phyloP scores from a whole-genome alignment of 2,329 filamentous ascomycete species.

The Claviceps digitariae region DNA sequence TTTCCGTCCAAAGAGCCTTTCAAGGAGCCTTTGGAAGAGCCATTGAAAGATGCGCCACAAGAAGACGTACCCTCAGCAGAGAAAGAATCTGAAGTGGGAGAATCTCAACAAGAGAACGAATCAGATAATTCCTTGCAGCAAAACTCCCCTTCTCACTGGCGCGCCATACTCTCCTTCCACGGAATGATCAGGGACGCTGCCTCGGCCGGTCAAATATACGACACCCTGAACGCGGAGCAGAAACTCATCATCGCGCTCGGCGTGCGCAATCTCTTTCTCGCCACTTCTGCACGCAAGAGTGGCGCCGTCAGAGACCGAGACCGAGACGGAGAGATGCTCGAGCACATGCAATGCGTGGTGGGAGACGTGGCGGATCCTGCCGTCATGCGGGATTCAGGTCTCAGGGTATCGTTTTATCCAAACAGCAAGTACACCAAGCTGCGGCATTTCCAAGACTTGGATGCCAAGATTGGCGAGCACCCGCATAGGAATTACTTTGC shows the following conservation, averaged over 20 bases:
- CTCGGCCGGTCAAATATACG: neutral
- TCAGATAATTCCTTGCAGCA: neutral
- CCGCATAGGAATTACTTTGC: constrained; percentile 3
- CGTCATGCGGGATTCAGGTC: neutral
- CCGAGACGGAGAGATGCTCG: constrained; percentile 3
- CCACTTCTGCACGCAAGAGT: neutral
- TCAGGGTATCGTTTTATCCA: constrained; percentile 5
- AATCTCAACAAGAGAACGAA: neutral
- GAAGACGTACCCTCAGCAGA: neutral
- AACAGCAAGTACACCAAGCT: neutral
- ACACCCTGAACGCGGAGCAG: neutral
- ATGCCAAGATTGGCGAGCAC: constrained; percentile 2
- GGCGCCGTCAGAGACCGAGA: constrained; percentile 2
- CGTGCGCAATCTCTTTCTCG: constrained; percentile 5
- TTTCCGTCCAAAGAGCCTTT: neutral
- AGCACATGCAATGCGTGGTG: constrained; percentile 1
- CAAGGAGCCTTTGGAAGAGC: too few relatives aligned
- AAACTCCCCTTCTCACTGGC: neutral
- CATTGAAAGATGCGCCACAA: neutral
- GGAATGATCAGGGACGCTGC: constrained; percentile 1
- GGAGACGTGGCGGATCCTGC: neutral
- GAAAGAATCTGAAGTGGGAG: neutral
- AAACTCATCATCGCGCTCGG: constrained; percentile 6
- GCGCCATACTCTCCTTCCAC: constrained; percentile 5
- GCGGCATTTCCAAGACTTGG: constrained; percentile 4